These are phyloP conservation scores for Phaffia tasmanica DNA, from an alignment of 768 basidiomycete genomes.

Conservation along the genomic window DNA sequence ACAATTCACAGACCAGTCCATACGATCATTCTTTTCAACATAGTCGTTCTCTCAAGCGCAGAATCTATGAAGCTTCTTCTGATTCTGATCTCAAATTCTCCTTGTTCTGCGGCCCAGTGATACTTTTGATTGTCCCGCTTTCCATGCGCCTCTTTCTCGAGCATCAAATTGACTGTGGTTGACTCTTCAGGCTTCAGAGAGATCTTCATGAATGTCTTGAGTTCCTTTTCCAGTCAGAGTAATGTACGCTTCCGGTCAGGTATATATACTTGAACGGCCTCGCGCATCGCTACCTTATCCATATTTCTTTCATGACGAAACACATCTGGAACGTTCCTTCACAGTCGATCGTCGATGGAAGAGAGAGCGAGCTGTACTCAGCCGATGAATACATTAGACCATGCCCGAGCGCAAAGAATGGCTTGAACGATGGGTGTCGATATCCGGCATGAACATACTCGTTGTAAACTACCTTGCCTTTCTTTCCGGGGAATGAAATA, in stretches of 20 bases:
- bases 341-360: constrained; percentile 1
- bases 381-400: constrained; percentile 25
- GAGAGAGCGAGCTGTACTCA: constrained; percentile 27
- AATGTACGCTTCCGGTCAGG: not conserved
- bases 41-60: constrained; percentile 12
- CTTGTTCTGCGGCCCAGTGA: constrained; percentile 46
- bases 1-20: constrained; percentile 29
- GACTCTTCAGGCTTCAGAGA: constrained; percentile 26
- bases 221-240: constrained; percentile 20
- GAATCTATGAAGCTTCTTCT: constrained; percentile 45
- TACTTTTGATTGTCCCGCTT: constrained; percentile 44
- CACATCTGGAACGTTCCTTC: constrained; percentile 20
- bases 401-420: constrained; percentile 34
- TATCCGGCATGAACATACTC: constrained; percentile 36
- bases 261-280: constrained; percentile 28
- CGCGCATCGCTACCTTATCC: constrained; percentile 22
- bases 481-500: constrained; percentile 10
- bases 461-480: constrained; percentile 15
- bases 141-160: constrained; percentile 32
- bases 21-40: constrained; percentile 22
- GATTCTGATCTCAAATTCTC: constrained; percentile 44
- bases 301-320: constrained; percentile 28
- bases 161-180: constrained; percentile 34
- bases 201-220: constrained; percentile 33
- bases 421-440: constrained; percentile 29